Evolutionary conservation across 2,329 filamentous ascomycete genomes (phyloP), one percentile per base, ranked within the genome.

Genomic region (Sporothrix mexicana): DNA sequence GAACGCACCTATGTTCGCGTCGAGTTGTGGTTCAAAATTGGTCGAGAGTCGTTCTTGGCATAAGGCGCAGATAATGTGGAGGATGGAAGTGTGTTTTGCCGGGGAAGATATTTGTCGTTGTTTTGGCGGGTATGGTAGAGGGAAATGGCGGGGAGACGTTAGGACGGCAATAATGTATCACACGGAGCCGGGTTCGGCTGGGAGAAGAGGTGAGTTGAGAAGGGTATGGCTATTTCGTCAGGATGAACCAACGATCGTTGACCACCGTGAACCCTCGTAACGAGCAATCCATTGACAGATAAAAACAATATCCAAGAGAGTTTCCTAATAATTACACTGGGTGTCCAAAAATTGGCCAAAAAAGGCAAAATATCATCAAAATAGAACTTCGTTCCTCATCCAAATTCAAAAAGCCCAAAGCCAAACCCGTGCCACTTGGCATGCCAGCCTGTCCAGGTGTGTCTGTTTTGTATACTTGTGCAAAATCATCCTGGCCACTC

Each of bases 191-290:
- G 17, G 5, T 12, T 61, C 53, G 45, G 49, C 67, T 41, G 30
- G 30, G 15, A 69, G 36, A 30, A 20, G 66, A 55, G 30, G 10
- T 69, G 69, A 73, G 67, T 62, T 62, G 73, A 68, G 73, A 70
- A 53, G 69, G 43, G 61, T 68, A 72, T 72, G 55, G 49, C 61
- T 69, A 53, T 62, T 57, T 72, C 25, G 23, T 47, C 43, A 10
- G 36, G 47, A 25, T 45, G 43, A 23, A 9, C 17, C 17, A 8
- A 15, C 15, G 17, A 7, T 15, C 59, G 17, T 53, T 55, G 15
- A 9, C 70, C 61, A 47, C 10, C 69, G 45, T 62, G 55, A 20
- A 30, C 55, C 53, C 69, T 53, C 43, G 13, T 70, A 43, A 51
- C 13, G 41, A 70, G 13, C 25, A 36, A 41, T 41, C 43, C 55